phyloP scores from a whole-genome alignment of 78 protist genomes.

The Tieghemostelium lacteum region DNA sequence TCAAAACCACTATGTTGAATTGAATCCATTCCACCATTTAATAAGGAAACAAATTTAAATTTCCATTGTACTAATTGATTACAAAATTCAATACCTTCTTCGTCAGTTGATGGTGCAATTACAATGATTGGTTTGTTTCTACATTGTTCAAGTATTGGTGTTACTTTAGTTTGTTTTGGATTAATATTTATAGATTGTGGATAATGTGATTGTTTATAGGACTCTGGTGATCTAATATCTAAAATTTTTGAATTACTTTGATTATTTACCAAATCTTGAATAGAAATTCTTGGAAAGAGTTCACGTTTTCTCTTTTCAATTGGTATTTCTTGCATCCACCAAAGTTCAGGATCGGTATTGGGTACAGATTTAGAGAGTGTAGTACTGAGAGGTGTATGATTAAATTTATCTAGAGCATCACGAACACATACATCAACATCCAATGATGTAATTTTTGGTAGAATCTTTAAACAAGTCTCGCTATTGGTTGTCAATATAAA shows the following conservation, averaged over 20 bases:
- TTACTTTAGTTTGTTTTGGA: not conserved
- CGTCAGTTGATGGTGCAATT: conserved; percentile 15
- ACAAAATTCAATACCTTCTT: conserved; percentile 33
- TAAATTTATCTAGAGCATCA: conserved; percentile 60
- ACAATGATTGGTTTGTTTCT: conserved; percentile 56
- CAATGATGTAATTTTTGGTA: conserved; percentile 75
- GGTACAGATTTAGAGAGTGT: conserved; percentile 29
- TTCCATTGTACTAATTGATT: conserved; percentile 56
- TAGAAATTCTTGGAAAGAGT: conserved; percentile 62
- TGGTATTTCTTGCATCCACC: conserved; percentile 78
- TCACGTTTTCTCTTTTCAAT: conserved; percentile 35
- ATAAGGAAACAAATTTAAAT: conserved; percentile 62
- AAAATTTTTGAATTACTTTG: not conserved
- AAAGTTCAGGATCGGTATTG: conserved; percentile 34
- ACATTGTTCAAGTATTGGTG: conserved; percentile 41
- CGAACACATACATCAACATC: conserved; percentile 48
- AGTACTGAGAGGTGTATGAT: conserved; percentile 63
- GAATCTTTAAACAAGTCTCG: conserved; percentile 67
- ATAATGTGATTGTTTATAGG: conserved; percentile 51
- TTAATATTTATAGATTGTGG: conserved; percentile 54
- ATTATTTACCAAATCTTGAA: conserved; percentile 46
- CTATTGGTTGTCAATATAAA: conserved; percentile 36
- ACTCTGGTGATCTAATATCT: conserved; percentile 37
- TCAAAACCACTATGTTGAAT: conserved; percentile 29
- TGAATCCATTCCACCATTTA: conserved; percentile 80